Base-by-base conservation (phyloP, 129 eudicot species). In the Dittrichia graveolens region DNA sequence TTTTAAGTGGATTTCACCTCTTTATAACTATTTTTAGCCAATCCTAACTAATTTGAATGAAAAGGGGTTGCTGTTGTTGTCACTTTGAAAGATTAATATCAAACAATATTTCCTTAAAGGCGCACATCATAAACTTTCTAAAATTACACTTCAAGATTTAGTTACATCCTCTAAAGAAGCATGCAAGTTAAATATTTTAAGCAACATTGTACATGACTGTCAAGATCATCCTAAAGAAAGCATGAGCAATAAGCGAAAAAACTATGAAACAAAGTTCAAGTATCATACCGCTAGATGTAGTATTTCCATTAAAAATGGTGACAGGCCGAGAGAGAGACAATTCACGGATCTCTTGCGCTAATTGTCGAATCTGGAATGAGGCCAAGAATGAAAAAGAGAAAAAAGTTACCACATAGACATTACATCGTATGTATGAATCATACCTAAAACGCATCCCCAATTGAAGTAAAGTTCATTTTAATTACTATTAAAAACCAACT, bases 311-410 rank as follows among this genome's bases (percentile, higher is more conserved):
- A 48, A 82, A 84, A 24, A 92, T 79, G 65, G 96, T 79, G 40
- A 92, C 80, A 16, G 97, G 97, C 61, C 81, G 83, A 13, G 97
- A 79, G 31, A 82, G 68, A 6, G 94, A 82, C 78, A 92, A 82
- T 74, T 84, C 97, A 80, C 89, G 83, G 61, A 92, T 92, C 80
- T 92, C 97, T 80, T 83, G 82, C 10, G 96, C 94, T 89, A 92
- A 61, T 75, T 89, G 88, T 48, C 88, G 84, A 37, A 92, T 85
- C 97, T 92, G 84, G 74, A 67, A 77, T 45, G 50, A 68, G n/a
- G 3, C 45, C 59, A 77, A 15, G 55, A 16, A 67, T 9, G 19
- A 64, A 47, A 47, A 40, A 7, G 49, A 49, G 24, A 40, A 66
- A 62, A n/a, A 39, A 18, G 4, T 12, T 53, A 31, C 61, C 69